Percentiles rank a stretch among this genome's conserved stretches.
Evolutionary conservation across 1,284 basidiomycete genomes (phyloP).

Genomic region (Hymenochaete sp.): DNA sequence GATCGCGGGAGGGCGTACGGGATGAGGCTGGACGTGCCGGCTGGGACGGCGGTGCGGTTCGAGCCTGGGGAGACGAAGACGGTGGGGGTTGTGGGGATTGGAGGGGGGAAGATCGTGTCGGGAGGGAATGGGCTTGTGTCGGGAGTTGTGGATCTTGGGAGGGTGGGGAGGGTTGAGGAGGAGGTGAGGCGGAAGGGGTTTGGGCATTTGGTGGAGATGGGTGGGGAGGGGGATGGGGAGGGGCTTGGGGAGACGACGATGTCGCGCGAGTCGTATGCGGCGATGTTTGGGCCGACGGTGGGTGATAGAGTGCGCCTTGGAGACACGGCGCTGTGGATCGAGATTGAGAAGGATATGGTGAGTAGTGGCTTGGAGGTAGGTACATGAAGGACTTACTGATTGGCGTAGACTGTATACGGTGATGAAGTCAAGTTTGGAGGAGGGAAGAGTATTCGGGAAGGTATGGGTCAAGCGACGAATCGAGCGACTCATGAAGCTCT

Average conservation of each 20-base stretch:
- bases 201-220: slow-evolving; percentile 52
- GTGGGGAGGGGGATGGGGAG: slow-evolving; percentile 39
- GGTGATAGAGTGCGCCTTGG: slow-evolving; percentile 87
- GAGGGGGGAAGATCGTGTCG: slow-evolving; percentile 61
- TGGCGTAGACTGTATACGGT: slow-evolving; percentile 63
- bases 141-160: slow-evolving; percentile 39
- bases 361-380: slow-evolving; percentile 19
- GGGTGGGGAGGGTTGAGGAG: slow-evolving; percentile 40
- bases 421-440: slow-evolving; percentile 99
- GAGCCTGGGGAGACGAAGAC: slow-evolving; percentile 90
- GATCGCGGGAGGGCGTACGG: slow-evolving; percentile 78
- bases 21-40: slow-evolving; percentile 83
- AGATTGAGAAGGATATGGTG: slow-evolving; percentile 85
- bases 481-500: slow-evolving; percentile 61
- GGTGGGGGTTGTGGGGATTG: slow-evolving; percentile 76
- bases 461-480: slow-evolving; percentile 90
- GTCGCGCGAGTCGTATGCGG: slow-evolving; percentile 64
- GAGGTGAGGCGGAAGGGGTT: slow-evolving; percentile 48
- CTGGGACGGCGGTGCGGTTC: slow-evolving; percentile 93
- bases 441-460: slow-evolving; percentile 90
- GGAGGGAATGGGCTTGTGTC: slow-evolving; percentile 78
- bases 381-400: slow-evolving; percentile 1
- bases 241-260: slow-evolving; percentile 45
- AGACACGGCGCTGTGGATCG: slow-evolving; percentile 88
- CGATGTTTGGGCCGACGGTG: slow-evolving; percentile 91